These are phyloP conservation scores for Phytophthora nicotianae DNA, from an alignment of 352 stramenopile genomes.

Conservation along the genomic window DNA sequence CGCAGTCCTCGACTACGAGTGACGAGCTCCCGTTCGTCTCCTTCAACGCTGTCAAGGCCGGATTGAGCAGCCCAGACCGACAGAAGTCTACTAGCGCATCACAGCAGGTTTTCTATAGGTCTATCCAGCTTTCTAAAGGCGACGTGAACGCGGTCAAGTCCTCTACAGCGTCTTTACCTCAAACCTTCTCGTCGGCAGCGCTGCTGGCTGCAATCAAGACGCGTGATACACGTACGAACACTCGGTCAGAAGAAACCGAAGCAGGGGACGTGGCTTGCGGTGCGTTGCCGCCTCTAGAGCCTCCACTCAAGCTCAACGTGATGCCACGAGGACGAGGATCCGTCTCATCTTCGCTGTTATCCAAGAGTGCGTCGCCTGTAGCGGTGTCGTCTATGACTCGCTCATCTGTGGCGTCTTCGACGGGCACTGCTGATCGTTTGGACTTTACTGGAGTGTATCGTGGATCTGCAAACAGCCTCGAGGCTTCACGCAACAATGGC, in stretches of 20 bases:
- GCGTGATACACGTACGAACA: constrained; percentile 22
- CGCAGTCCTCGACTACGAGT: constrained; percentile 23
- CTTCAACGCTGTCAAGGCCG: constrained; percentile 23
- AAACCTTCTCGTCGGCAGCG: constrained; percentile 25
- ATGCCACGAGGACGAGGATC: constrained; percentile 20
- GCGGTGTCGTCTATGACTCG: constrained; percentile 22
- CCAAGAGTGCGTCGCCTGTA: constrained; percentile 21
- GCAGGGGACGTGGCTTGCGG: constrained; percentile 30
- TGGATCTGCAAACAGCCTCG: constrained; percentile 38
- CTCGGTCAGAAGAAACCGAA: constrained; percentile 37
- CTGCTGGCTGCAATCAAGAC: constrained; percentile 37
- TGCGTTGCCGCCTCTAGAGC: constrained; percentile 18
- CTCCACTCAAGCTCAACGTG: constrained; percentile 33
- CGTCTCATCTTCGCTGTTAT: constrained; percentile 13
- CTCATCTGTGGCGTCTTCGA: constrained; percentile 34
- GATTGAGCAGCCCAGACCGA: too few species aligned
- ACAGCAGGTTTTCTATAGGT: constrained; percentile 17
- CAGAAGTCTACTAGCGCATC: constrained; percentile 1
- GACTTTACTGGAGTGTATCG: constrained; percentile 64
- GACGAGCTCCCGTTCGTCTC: constrained; percentile 40
- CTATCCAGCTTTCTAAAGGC: constrained; percentile 11
- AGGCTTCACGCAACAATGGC: constrained; percentile 16
- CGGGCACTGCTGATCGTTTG: constrained; percentile 36
- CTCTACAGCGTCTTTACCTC: not conserved
- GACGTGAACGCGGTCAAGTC: constrained; percentile 1